These are phyloP conservation scores for Arthonia radiata DNA, from an alignment of 495 filamentous ascomycete genomes.

Conservation along the genomic window DNA sequence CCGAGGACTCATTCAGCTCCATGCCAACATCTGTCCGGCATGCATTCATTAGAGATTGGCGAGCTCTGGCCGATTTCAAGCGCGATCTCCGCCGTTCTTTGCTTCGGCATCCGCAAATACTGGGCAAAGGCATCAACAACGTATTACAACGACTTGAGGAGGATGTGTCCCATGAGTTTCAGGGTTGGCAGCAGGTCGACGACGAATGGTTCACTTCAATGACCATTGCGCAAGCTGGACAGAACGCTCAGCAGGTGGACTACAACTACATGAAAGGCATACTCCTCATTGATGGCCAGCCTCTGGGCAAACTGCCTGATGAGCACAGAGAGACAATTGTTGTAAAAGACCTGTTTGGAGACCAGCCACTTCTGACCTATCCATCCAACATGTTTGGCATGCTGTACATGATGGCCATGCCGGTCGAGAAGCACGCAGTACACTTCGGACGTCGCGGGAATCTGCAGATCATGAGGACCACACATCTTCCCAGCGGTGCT, in stretches of 20 bases:
- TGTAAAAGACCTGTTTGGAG: slow-evolving; percentile 23
- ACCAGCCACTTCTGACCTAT: slow-evolving; percentile 19
- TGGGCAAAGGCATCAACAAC: no score
- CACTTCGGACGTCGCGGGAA: slow-evolving; percentile 21
- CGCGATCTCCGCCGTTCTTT: no score
- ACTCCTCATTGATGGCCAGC: slow-evolving; percentile 22
- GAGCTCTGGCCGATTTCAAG: no score
- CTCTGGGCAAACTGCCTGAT: slow-evolving; percentile 21
- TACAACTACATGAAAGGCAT: slow-evolving; percentile 23
- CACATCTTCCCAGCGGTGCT: slow-evolving; percentile 7
- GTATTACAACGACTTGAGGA: no score
- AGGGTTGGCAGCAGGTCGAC: no score
- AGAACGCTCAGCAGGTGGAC: slow-evolving; percentile 16
- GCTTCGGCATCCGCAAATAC: no score
- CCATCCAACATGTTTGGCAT: slow-evolving; percentile 22
- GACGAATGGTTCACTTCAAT: no score
- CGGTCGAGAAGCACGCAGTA: slow-evolving; percentile 14
- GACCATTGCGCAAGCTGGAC: no score
- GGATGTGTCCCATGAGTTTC: no score
- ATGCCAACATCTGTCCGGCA: no score
- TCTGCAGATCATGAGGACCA: slow-evolving; percentile 16
- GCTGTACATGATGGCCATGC: slow-evolving; percentile 16
- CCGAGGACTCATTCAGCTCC: no score
- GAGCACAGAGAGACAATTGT: slow-evolving; percentile 14
- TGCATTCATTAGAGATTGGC: no score